Conservation (phyloP, 352 stramenopile genomes). For the Blastocystis hominis region DNA sequence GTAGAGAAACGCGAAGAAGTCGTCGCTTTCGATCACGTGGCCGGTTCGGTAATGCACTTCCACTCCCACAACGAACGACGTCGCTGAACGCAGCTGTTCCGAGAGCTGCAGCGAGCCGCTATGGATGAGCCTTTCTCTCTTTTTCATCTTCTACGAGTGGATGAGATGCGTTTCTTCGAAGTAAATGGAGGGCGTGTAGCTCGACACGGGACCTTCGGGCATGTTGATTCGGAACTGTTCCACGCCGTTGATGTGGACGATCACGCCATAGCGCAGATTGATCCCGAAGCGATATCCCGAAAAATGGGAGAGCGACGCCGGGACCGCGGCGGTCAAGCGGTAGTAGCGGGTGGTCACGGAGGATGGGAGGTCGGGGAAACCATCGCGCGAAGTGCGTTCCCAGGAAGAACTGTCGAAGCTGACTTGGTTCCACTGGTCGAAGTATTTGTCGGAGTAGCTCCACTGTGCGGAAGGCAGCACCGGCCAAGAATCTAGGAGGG, state of each 20-base stretch:
- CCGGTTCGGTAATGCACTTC: neutral
- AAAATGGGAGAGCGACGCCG: neutral
- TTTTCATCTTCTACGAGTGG: neutral
- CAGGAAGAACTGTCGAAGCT: slow-evolving; percentile 12
- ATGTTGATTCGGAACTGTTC: slow-evolving; percentile 42
- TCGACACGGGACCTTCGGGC: neutral
- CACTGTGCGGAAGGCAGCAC: neutral
- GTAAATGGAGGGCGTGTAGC: neutral
- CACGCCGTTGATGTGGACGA: slow-evolving; percentile 35
- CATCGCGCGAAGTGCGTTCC: neutral
- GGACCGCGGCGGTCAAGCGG: neutral
- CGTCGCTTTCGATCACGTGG: neutral
- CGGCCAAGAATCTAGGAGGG: neutral
- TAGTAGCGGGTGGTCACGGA: slow-evolving; percentile 17
- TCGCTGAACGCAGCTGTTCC: neutral
- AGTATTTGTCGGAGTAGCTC: neutral
- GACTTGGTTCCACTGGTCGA: neutral
- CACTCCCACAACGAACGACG: neutral
- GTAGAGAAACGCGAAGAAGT: neutral
- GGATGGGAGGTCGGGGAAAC: neutral
- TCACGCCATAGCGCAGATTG: neutral
- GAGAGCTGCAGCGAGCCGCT: neutral
- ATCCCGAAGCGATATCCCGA: neutral
- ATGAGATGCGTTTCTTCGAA: neutral
- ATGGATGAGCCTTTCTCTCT: neutral